A percentile compares a stretch with the other conserved stretches of the same genome.
phyloP scores from a whole-genome alignment of 1,139 yeast species.

The Protomyces lactucae-debilis region DNA sequence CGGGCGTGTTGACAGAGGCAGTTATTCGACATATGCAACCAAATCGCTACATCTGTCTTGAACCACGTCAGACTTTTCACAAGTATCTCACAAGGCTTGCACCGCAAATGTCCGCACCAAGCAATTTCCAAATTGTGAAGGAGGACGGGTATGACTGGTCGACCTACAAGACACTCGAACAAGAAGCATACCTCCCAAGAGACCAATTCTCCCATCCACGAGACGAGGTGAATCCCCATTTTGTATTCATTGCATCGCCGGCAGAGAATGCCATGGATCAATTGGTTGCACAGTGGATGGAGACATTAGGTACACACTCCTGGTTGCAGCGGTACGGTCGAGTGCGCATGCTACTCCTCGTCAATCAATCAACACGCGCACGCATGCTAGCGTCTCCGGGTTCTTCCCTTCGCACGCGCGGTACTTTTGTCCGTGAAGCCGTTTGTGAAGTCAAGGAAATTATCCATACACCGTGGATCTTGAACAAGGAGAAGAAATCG shows the following conservation, averaged over 20 bases:
- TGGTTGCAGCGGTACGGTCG: constrained; percentile 21
- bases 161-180: constrained; percentile 3
- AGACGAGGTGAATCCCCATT: constrained; percentile 9
- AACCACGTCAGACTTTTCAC: constrained; percentile 1
- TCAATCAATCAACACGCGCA: constrained; percentile 6
- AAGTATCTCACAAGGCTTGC: background rate
- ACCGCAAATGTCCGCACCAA: background rate
- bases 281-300: constrained; percentile 18
- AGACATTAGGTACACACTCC: constrained; percentile 8
- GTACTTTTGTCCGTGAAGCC: constrained; percentile 20
- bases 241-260: constrained; percentile 12
- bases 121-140: background rate
- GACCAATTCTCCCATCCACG: constrained; percentile 3
- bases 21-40: constrained; percentile 7
- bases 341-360: constrained; percentile 16
- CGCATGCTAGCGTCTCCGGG: constrained; percentile 17
- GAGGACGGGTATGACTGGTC: constrained; percentile 21
- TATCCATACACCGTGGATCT: constrained; percentile 5
- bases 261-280: constrained; percentile 4
- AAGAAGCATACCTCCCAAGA: background rate
- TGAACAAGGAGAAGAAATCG: background rate
- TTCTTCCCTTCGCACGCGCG: constrained; percentile 7
- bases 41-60: constrained; percentile 5
- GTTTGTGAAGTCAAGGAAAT: constrained; percentile 15
- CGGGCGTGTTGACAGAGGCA: constrained; percentile 12